Evolutionary conservation across 768 basidiomycete genomes (phyloP).

Genomic region (Boletus insuetus): DNA sequence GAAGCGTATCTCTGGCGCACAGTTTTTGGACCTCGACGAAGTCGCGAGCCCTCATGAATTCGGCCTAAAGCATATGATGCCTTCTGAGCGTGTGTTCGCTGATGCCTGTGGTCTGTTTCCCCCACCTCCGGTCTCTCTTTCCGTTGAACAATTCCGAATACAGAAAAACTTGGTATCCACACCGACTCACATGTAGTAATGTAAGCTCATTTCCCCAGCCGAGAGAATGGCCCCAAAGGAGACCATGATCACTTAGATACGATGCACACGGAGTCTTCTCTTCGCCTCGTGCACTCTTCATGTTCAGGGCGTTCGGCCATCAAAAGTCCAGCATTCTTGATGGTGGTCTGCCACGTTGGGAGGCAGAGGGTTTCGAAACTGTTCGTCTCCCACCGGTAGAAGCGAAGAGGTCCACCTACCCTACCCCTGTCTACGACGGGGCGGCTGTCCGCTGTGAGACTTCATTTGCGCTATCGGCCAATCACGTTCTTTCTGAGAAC

Average conservation of each 20-base stretch:
- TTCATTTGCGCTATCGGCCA: conserved; percentile 33
- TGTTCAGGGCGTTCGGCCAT: conserved; percentile 92
- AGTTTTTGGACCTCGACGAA: conserved; percentile 77
- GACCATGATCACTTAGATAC: conserved; percentile 51
- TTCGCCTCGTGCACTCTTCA: conserved; percentile 89
- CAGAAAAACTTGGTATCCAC: conserved; percentile 70
- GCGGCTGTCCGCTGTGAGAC: conserved; percentile 44
- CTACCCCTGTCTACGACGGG: conserved; percentile 50
- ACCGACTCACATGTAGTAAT: conserved; percentile 79
- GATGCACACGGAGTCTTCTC: conserved; percentile 91
- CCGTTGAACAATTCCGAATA: conserved; percentile 22
- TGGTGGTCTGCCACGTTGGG: conserved; percentile 89
- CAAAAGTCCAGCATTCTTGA: conserved; percentile 81
- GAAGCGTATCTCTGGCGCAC: conserved; percentile 68
- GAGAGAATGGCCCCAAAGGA: conserved; percentile 4
- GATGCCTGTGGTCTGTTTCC: conserved; percentile 68
- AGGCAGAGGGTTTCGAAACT: conserved; percentile 58
- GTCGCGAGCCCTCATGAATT: conserved; percentile 72
- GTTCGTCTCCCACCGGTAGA: conserved; percentile 35
- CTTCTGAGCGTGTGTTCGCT: conserved; percentile 65
- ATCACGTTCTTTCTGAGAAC: conserved; percentile 20
- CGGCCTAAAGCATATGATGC: conserved; percentile 95
- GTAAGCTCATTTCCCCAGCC: conserved; percentile 38
- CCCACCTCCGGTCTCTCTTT: conserved; percentile 2
- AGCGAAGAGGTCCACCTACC: conserved; percentile 40